Evolutionary conservation across 495 filamentous ascomycete species (phyloP).

Genomic region (Aspergillus steynii): DNA sequence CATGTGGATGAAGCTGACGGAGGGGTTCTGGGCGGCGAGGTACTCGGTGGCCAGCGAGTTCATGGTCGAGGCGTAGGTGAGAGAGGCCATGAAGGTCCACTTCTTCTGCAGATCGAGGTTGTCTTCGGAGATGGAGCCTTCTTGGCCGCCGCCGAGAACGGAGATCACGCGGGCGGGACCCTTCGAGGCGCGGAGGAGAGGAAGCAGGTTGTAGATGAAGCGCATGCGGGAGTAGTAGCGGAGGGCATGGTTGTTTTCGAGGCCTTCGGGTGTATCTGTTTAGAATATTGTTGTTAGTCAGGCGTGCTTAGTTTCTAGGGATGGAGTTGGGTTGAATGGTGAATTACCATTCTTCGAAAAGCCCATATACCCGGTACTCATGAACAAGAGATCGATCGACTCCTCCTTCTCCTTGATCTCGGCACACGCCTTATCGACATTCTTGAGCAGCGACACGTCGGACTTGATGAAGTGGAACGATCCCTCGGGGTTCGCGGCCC

Average conservation of each 20-base stretch:
- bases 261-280: slow-evolving; percentile 59
- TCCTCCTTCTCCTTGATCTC: slow-evolving; percentile 56
- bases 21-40: slow-evolving; percentile 47
- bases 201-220: slow-evolving; percentile 64
- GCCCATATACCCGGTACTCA: slow-evolving; percentile 22
- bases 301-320: too few species aligned
- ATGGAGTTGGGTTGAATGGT: background rate
- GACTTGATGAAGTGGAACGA: slow-evolving; percentile 55
- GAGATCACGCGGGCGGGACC: slow-evolving; percentile 58
- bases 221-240: slow-evolving; percentile 64
- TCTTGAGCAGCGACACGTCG: slow-evolving; percentile 58
- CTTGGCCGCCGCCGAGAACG: slow-evolving; percentile 53
- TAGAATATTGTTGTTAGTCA: background rate
- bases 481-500: slow-evolving; percentile 32
- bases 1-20: slow-evolving; percentile 58
- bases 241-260: slow-evolving; percentile 54
- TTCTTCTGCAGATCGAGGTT: slow-evolving; percentile 44
- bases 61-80: slow-evolving; percentile 47
- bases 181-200: slow-evolving; percentile 49
- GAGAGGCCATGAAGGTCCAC: slow-evolving; percentile 24
- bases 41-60: slow-evolving; percentile 53
- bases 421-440: slow-evolving; percentile 60
- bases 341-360: slow-evolving; percentile 17
- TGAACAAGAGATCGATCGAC: slow-evolving; percentile 63
- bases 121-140: slow-evolving; percentile 48